Evolutionary conservation across 129 eudicot genomes (phyloP).

Genomic region (Escallonia herrerae): DNA sequence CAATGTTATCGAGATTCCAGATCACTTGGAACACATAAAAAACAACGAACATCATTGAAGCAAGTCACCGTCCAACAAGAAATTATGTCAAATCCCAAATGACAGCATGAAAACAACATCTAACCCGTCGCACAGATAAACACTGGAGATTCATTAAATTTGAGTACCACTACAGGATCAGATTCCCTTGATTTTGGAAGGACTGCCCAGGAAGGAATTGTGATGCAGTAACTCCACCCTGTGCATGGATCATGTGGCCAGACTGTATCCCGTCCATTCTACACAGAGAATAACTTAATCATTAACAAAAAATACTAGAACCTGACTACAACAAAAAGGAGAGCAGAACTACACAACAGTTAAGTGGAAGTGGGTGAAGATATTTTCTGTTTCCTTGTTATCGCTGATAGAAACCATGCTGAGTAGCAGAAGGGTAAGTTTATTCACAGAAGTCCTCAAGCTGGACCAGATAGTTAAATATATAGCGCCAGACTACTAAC

Average conservation of each 20-base stretch:
- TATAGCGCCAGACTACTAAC: too few species aligned
- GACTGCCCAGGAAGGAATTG: constrained; percentile 93
- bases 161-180: constrained; percentile 91
- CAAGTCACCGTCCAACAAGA: neutral
- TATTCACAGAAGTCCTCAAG: too few species aligned
- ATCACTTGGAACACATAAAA: too few species aligned
- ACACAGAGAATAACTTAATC: constrained; percentile 13
- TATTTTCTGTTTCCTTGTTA: too few species aligned
- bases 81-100: constrained; percentile 7
- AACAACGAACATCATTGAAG: too few species aligned
- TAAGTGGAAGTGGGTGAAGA: too few species aligned
- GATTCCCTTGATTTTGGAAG: constrained; percentile 91
- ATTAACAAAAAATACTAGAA: neutral
- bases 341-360: neutral
- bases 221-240: constrained; percentile 97
- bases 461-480: too few species aligned
- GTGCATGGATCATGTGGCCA: constrained; percentile 99
- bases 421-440: too few species aligned
- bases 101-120: constrained; percentile 22
- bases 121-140: constrained; percentile 28
- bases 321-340: neutral
- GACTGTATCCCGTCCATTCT: constrained; percentile 89
- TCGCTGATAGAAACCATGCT: too few species aligned
- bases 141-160: constrained; percentile 32
- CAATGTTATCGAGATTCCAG: too few species aligned